phyloP scores from a whole-genome alignment of 345 rosid species.

The Arabis hirsuta region DNA sequence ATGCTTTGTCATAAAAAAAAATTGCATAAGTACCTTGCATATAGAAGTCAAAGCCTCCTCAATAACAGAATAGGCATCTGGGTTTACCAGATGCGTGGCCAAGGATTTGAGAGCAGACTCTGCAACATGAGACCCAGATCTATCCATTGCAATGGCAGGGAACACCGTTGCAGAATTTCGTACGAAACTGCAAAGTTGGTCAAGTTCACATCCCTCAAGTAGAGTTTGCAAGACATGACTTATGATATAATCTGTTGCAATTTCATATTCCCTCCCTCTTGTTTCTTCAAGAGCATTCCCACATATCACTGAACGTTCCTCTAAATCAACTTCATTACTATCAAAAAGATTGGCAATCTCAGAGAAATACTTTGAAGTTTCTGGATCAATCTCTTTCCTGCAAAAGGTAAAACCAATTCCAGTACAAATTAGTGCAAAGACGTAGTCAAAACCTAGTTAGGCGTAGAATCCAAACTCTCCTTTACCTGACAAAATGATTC shows the following conservation, averaged over 20 bases:
- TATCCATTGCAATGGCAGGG: conserved; percentile 88
- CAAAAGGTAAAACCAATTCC: conserved; percentile 34
- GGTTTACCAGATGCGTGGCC: conserved; percentile 68
- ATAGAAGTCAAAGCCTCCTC: conserved; percentile 68
- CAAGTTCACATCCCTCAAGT: conserved; percentile 84
- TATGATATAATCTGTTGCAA: conserved; percentile 87
- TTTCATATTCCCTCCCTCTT: conserved; percentile 77
- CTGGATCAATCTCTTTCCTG: conserved; percentile 91
- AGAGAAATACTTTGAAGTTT: conserved; percentile 70
- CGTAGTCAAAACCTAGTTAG: too few relatives aligned
- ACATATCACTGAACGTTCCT: conserved; percentile 73
- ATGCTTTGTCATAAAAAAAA: conserved; percentile 1
- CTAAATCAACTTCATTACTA: conserved; percentile 71
- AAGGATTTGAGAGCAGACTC: conserved; percentile 92
- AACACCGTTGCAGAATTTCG: conserved; percentile 61
- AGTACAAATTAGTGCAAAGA: conserved; percentile 6
- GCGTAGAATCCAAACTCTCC: neutral
- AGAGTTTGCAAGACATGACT: conserved; percentile 86
- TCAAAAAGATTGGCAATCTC: conserved; percentile 87
- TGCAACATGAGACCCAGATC: conserved; percentile 94
- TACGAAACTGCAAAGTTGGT: conserved; percentile 84
- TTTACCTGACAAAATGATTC: conserved; percentile 62
- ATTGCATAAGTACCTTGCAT: conserved; percentile 68
- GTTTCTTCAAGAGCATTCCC: conserved; percentile 88
- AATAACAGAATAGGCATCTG: conserved; percentile 61